These are phyloP conservation scores for Candolleomyces aberdarensis DNA, from an alignment of 768 basidiomycete species.

Conservation along the genomic window DNA sequence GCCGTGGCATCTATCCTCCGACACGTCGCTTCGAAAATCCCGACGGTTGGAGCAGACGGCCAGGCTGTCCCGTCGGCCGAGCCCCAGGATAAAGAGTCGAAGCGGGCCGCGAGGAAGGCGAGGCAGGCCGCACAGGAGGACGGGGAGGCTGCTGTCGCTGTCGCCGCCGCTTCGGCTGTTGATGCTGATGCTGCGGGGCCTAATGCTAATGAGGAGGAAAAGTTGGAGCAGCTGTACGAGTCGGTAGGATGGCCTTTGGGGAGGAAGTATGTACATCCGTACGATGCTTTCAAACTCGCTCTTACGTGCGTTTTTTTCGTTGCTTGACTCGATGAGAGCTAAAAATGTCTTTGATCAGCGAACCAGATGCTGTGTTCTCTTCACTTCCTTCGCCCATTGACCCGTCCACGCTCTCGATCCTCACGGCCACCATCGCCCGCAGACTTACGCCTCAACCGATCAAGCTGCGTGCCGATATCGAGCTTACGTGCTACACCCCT, in stretches of 20 bases:
- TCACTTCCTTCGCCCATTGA: constrained; percentile 59
- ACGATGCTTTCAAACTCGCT: constrained; percentile 98
- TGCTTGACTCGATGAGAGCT: not conserved
- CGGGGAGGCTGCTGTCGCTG: constrained; percentile 28
- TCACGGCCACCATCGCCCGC: constrained; percentile 84
- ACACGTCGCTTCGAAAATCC: constrained; percentile 84
- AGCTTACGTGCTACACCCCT: constrained; percentile 94
- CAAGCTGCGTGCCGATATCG: constrained; percentile 97
- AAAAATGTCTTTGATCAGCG: constrained; percentile 22
- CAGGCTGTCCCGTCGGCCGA: constrained; percentile 22
- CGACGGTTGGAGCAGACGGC: constrained; percentile 39
- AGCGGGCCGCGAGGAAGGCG: constrained; percentile 41
- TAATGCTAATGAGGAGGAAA: constrained; percentile 76
- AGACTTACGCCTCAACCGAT: constrained; percentile 97
- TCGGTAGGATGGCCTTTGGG: constrained; percentile 92
- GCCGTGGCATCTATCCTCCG: constrained; percentile 91
- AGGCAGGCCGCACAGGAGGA: constrained; percentile 33
- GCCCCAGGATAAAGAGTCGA: constrained; percentile 47
- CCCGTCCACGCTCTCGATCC: constrained; percentile 53
- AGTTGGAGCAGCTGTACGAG: constrained; percentile 85
- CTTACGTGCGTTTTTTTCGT: constrained; percentile 62
- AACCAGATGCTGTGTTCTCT: constrained; percentile 73
- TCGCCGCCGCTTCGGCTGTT: constrained; percentile 16
- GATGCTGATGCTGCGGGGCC: constrained; percentile 36
- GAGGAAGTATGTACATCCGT: constrained; percentile 89